Evolutionary conservation across 495 filamentous ascomycete species (phyloP), one percentile per base, ranked within the genome.

Genomic region (Cercophora sp.): DNA sequence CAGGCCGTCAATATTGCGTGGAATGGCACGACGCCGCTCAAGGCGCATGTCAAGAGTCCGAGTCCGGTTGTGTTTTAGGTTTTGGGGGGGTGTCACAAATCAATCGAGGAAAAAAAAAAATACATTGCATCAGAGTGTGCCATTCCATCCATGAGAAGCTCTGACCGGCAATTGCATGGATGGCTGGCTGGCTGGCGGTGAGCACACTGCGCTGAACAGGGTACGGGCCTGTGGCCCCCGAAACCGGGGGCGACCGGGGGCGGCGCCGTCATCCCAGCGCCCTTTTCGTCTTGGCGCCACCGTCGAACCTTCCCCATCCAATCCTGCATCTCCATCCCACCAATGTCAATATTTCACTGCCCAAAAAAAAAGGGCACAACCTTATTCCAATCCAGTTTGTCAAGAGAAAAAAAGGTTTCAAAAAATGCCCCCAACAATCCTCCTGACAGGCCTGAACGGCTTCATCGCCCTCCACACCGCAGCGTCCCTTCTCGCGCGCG

Each of bases 401-500:
- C n/a, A n/a, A n/a, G n/a, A n/a, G n/a, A n/a, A n/a, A n/a, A n/a
- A n/a, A n/a, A n/a, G n/a, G n/a, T n/a, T n/a, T n/a, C n/a, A n/a
- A n/a, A n/a, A n/a, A n/a, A n/a, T n/a, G n/a, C n/a, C n/a, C n/a
- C n/a, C n/a, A n/a, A n/a, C n/a, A n/a, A n/a, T 79, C 22, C 70
- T 81, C 9, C 53, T 79, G 29, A 77, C 72, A 5, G 74, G 74
- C 29, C 68, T 66, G 24, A 76, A 76, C 32, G 73, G 74, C 24
- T 79, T 71, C 58, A 73, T 79, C 54, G 74, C 63, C 29, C 66
- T 64, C 22, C 67, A 66, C 0, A 63, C 69, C 5, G 75, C 81
- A 46, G 85, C 84, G 63, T 76, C 80, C 35, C 78, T 91, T 31
- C 72, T 90, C 8, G 76, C 84, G 57, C 81, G 83, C 5, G 88